phyloP scores from a whole-genome alignment of 176 grass and related monocot genomes.

The Oryza coarctata region DNA sequence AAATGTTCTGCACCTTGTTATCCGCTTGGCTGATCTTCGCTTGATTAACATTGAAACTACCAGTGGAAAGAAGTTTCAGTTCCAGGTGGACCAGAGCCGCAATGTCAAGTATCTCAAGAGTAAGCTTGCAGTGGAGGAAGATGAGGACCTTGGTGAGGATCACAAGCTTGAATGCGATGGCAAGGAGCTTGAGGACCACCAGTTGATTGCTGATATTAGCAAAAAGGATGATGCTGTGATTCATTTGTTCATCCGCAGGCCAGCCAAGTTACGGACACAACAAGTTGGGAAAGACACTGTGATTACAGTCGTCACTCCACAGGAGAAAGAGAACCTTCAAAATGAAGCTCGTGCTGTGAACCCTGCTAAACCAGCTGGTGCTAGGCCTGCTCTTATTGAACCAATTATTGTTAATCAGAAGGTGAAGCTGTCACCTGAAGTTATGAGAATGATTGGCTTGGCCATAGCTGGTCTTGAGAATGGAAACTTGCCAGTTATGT shows the following conservation, averaged over 20 bases:
- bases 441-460: slow-evolving; percentile 54
- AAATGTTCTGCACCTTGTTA: slow-evolving; percentile 66
- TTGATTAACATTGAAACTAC: slow-evolving; percentile 59
- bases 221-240: slow-evolving; percentile 63
- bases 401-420: slow-evolving; percentile 57
- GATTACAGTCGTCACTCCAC: slow-evolving; percentile 47
- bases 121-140: slow-evolving; percentile 50
- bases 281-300: slow-evolving; percentile 50
- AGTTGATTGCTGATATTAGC: slow-evolving; percentile 69
- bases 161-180: slow-evolving; percentile 57
- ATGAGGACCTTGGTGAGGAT: slow-evolving; percentile 42
- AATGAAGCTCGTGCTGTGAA: slow-evolving; percentile 33
- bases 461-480: slow-evolving; percentile 50
- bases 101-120: slow-evolving; percentile 59
- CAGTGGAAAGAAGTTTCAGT: slow-evolving; percentile 57
- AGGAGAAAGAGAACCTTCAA: slow-evolving; percentile 34
- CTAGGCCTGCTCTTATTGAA: slow-evolving; percentile 44
- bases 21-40: slow-evolving; percentile 60
- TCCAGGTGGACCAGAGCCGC: slow-evolving; percentile 55
- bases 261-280: slow-evolving; percentile 54
- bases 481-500: slow-evolving; percentile 56
- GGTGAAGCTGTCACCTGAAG: slow-evolving; percentile 38
- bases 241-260: slow-evolving; percentile 58
- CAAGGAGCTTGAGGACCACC: slow-evolving; percentile 67
- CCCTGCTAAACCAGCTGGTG: slow-evolving; percentile 23